Evolutionary conservation across 2,329 filamentous ascomycete genomes (phyloP).

Genomic region (Drechslerella dactyloides): DNA sequence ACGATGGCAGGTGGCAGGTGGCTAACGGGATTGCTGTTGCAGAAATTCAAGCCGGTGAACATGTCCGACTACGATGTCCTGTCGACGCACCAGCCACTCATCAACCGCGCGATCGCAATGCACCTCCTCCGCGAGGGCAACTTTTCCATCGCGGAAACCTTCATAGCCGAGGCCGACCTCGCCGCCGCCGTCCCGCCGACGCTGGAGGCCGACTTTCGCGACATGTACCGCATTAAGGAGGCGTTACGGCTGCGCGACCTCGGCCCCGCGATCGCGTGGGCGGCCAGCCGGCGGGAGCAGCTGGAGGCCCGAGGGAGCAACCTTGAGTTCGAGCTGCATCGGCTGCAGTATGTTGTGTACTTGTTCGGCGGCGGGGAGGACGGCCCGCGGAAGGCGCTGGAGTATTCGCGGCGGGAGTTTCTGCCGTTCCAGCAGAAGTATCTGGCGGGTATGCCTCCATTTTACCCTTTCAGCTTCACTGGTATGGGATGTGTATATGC

Average conservation of each 20-base stretch:
- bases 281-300: constrained; percentile 70
- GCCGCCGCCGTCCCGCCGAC: constrained; percentile 60
- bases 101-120: constrained; percentile 95
- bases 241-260: constrained; percentile 74
- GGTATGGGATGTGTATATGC: background rate
- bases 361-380: constrained; percentile 70
- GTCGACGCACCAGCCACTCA: constrained; percentile 73
- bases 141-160: constrained; percentile 84
- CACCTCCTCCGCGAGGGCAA: constrained; percentile 93
- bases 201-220: constrained; percentile 79
- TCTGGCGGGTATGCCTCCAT: constrained; percentile 58
- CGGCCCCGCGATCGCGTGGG: constrained; percentile 85
- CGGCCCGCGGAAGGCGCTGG: constrained; percentile 69
- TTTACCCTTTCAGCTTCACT: too few species aligned
- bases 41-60: constrained; percentile 66
- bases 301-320: constrained; percentile 86
- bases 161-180: constrained; percentile 73
- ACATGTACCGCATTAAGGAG: constrained; percentile 89
- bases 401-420: constrained; percentile 79
- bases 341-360: constrained; percentile 81
- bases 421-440: constrained; percentile 76
- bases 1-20: too few species aligned
- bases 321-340: constrained; percentile 90
- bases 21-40: too few species aligned
- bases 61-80: constrained; percentile 80